phyloP scores from a whole-genome alignment of 208 protist species.

The Entamoeba moshkovskii region DNA sequence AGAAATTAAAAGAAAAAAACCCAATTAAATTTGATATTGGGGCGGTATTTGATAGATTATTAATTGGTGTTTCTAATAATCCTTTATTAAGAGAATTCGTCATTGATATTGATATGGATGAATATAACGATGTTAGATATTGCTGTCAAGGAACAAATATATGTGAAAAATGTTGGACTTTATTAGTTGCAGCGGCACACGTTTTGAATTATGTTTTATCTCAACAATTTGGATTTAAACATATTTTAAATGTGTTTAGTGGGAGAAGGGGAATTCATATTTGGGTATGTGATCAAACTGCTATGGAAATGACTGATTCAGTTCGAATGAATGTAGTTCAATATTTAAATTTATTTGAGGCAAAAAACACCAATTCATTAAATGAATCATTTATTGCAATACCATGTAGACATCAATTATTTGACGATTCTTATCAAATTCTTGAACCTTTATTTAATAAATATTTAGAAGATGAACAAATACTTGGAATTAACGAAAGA shows the following conservation, averaged over 20 bases:
- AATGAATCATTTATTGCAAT: background rate
- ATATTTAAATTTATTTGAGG: background rate
- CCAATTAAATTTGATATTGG: background rate
- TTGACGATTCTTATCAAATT: background rate
- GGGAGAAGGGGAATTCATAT: constrained; percentile 16
- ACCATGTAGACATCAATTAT: background rate
- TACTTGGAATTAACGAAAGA: background rate
- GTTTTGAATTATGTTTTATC: background rate
- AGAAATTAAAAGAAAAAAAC: background rate
- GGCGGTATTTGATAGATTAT: background rate
- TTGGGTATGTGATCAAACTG: constrained; percentile 13
- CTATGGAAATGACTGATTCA: background rate
- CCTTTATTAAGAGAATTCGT: constrained; percentile 15
- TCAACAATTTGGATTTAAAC: background rate
- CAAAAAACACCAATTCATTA: background rate
- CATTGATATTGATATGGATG: constrained; percentile 26
- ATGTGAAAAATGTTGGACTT: constrained; percentile 10
- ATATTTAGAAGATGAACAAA: background rate
- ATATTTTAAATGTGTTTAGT: constrained; percentile 15
- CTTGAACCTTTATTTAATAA: background rate
- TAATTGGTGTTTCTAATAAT: background rate
- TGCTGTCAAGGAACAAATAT: background rate
- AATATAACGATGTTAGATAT: constrained; percentile 15
- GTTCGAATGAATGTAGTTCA: background rate
- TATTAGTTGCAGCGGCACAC: background rate